A percentile compares a stretch with the other conserved stretches of the same genome.
Evolutionary conservation across 257 asterid species (phyloP).

Genomic region (Capsicum baccatum): DNA sequence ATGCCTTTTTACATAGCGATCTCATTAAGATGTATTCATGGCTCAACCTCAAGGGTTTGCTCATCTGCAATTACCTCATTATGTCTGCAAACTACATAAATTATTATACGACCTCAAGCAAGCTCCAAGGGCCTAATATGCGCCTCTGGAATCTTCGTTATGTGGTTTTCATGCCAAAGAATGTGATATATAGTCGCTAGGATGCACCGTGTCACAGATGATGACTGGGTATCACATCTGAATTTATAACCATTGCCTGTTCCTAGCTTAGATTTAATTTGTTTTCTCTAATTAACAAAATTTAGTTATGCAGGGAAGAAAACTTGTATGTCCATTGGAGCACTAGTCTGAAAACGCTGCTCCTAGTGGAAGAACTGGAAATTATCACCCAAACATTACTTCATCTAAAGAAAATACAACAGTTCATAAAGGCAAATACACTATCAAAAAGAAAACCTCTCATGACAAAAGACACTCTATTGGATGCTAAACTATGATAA

Average conservation of each 20-base stretch:
- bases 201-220: too few species aligned
- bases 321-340: background rate
- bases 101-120: too few species aligned
- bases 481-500: slow-evolving; percentile 5
- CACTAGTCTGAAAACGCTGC: background rate
- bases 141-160: too few species aligned
- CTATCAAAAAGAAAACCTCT: background rate
- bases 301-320: background rate
- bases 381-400: background rate
- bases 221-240: too few species aligned
- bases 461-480: background rate
- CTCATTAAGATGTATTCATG: too few species aligned
- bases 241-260: background rate
- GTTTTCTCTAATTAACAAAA: background rate
- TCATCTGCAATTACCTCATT: too few species aligned
- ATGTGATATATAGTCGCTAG: too few species aligned
- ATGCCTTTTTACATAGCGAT: too few species aligned
- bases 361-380: background rate
- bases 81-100: too few species aligned
- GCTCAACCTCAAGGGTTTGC: too few species aligned
- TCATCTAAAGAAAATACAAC: background rate
- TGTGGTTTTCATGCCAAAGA: too few species aligned
- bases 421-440: background rate
- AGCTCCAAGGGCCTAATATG: too few species aligned
- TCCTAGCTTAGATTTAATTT: background rate